Base-by-base conservation (phyloP, 1,284 basidiomycete genomes). In the Microbotryum lychnidis-dioicae region DNA sequence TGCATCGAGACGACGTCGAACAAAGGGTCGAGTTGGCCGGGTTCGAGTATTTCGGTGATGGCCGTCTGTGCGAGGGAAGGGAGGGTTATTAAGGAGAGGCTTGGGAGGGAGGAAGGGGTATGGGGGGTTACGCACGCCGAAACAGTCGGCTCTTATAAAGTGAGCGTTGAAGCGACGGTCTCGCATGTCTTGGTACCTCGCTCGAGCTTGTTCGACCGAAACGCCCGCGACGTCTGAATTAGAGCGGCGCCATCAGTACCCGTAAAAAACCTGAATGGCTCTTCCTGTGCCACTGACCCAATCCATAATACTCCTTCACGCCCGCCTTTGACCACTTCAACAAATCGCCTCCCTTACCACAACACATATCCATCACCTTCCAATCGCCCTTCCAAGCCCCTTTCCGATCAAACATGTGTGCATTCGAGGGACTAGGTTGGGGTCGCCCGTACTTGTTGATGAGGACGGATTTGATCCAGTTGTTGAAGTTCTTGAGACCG, bases 1-100 rank as follows among this genome's bases (percentile, higher is more conserved):
- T 99, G 96, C 87, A 97, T 87, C 2, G 90, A 89, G 23, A 98
- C 91, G 55, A 90, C 90, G 74, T 97, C 93, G 73, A 97, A 97
- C 14, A 83, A 84, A 37, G 68, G 74, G 18, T 79, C 76, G 27
- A 70, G 31, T 37, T 81, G 77, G 0, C 80, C 79, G 0, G 87
- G 79, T 3, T 54, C 29, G n/a, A 97, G 81, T 20, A 81, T 84
- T 52, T 83, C 82, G 10, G 81, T 79, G 49, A 98, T 79, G 2
- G 60, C 52, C 21, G 44, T 25, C 62, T 63, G 46, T 6, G 49
- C 37, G 49, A 7, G 12, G 4, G 44, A 25, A 12, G 14, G 7
- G 12, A 9, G 4, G 37, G 1, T 14, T 16, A 42, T 12, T 18
- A n/a, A 29, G 23, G 42, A n/a, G 27, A 27, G 27, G 27, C 31